phyloP scores from a whole-genome alignment of 208 protist species.

The Porcisia hertigi region DNA sequence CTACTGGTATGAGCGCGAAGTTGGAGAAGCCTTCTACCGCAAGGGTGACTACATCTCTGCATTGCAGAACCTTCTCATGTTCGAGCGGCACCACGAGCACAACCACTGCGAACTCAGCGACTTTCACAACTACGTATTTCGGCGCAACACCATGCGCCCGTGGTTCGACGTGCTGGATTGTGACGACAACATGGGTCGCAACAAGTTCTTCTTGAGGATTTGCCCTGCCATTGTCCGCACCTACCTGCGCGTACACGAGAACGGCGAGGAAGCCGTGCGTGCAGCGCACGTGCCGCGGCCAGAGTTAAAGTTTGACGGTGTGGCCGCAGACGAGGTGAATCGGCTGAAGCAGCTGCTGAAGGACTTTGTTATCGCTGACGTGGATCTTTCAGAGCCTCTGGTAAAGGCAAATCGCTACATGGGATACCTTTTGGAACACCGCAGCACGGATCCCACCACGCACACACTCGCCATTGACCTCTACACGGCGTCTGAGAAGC shows the following conservation, averaged over 20 bases:
- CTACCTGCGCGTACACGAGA: constrained; percentile 76
- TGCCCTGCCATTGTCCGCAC: constrained; percentile 73
- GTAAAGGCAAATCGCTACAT: constrained; percentile 81
- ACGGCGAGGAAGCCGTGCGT: constrained; percentile 71
- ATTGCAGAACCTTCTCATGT: constrained; percentile 90
- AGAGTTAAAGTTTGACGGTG: constrained; percentile 39
- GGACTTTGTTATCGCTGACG: constrained; percentile 61
- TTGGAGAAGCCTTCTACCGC: constrained; percentile 86
- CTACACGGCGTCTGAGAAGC: constrained; percentile 64
- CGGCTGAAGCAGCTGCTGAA: constrained; percentile 52
- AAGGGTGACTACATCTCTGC: constrained; percentile 86
- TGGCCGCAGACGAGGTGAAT: constrained; percentile 63
- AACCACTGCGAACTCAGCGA: constrained; percentile 95
- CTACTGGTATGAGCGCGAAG: constrained; percentile 96
- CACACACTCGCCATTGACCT: constrained; percentile 75
- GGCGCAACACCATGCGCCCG: constrained; percentile 93
- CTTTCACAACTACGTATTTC: constrained; percentile 97
- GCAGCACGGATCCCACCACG: constrained; percentile 34
- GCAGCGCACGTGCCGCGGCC: constrained; percentile 71
- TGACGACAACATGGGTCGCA: constrained; percentile 70
- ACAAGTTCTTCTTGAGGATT: constrained; percentile 81
- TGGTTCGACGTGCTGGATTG: constrained; percentile 93
- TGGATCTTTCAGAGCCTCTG: constrained; percentile 76
- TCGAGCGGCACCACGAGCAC: constrained; percentile 93
- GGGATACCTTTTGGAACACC: constrained; percentile 52